phyloP scores from a whole-genome alignment of 2,329 filamentous ascomycete genomes.

The Hypoxylon sp. region DNA sequence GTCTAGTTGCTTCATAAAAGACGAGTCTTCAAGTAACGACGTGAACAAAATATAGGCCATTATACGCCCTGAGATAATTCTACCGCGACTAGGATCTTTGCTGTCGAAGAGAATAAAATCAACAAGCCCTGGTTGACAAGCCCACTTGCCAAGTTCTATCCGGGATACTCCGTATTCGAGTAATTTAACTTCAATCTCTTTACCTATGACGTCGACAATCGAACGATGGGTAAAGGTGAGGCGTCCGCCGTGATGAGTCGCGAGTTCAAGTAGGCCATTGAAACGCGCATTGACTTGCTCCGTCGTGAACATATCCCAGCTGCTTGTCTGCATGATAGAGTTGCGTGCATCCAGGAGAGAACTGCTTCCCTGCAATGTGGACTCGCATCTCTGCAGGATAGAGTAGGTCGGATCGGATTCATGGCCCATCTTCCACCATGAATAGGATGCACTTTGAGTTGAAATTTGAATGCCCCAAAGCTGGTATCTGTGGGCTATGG shows the following conservation, averaged over 20 bases:
- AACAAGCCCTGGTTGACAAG: neutral
- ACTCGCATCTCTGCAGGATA: neutral
- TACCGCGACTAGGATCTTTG: too few species aligned
- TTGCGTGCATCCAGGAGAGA: neutral
- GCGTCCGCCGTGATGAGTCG: neutral
- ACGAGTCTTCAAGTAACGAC: neutral
- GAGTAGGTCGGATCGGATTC: neutral
- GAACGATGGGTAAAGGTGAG: slow-evolving; percentile 26
- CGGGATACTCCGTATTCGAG: neutral
- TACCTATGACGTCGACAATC: slow-evolving; percentile 20
- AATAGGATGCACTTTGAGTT: slow-evolving; percentile 5
- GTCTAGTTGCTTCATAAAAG: slow-evolving; percentile 5
- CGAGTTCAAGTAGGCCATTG: slow-evolving; percentile 23
- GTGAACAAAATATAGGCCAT: too few species aligned
- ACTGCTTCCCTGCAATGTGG: neutral
- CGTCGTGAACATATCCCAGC: neutral
- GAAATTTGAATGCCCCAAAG: neutral
- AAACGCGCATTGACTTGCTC: slow-evolving; percentile 21
- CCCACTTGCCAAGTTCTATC: neutral
- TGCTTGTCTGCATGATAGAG: neutral
- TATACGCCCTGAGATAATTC: too few species aligned
- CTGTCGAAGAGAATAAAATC: neutral
- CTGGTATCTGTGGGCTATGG: neutral
- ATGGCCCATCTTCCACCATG: slow-evolving; percentile 12
- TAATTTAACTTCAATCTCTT: slow-evolving; percentile 10